Base-by-base conservation (phyloP, 768 basidiomycete genomes). In the Albatrellus ellisii region DNA sequence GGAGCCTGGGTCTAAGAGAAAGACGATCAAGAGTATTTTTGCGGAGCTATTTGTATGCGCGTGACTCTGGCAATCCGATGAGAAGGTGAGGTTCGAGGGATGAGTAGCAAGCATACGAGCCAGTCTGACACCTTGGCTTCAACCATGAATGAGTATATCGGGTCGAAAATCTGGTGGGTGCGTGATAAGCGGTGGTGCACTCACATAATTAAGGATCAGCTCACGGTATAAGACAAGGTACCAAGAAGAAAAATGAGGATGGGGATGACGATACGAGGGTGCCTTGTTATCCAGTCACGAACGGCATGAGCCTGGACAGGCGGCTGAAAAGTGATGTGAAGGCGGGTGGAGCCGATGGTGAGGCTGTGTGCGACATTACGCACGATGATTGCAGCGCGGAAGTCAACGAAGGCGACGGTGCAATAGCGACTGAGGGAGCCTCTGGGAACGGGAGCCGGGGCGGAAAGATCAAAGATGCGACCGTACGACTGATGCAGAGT, bases 111-210 rank as follows among this genome's bases (percentile, higher is more conserved):
- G 49, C 64, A 1, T 54, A 83, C 79, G 52, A 95, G 91, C 72
- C 86, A 86, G 31, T 87, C 70, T 34, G 82, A 63, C 52, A 95
- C 67, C 53, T 89, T 86, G 20, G 75, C 75, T 62, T 88, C 72
- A 0, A 98, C 72, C 67, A 79, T 87, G 45, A 89, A 65, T 2
- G 78, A 73, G 21, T 94, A 79, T 31, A 99, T 73, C 2, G 91
- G 91, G 58, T 97, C 90, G 53, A 97, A 95, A 39, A 97, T 74
- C 84, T 94, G 47, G 1, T n/a, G n/a, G n/a, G n/a, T n/a, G n/a
- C n/a, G n/a, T n/a, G n/a, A n/a, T n/a, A 11, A 44, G 45, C 42
- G n/a, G 31, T 34, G n/a, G 4, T 36, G 6, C 8, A 24, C 4
- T 14, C 22, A 15, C 15, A 15, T n/a, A 22, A 46, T 21, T 44